These are phyloP conservation scores for Acorus calamus DNA, from an alignment of 106 monocot species.

Conservation along the genomic window DNA sequence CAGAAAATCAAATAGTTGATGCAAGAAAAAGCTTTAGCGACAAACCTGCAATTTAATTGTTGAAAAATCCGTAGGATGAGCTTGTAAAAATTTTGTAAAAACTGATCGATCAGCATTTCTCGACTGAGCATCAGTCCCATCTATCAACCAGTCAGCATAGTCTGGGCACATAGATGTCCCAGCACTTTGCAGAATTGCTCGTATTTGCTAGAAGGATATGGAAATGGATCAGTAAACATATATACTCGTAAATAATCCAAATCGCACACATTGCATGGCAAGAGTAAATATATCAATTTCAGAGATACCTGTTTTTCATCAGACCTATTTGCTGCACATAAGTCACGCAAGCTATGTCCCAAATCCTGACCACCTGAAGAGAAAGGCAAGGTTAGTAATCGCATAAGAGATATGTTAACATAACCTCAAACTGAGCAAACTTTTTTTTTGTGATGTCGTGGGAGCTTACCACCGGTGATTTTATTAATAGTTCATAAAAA, in stretches of 20 bases:
- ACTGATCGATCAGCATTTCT: conserved; percentile 71
- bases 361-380: conserved; percentile 40
- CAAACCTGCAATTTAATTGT: conserved; percentile 87
- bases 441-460: too few species aligned
- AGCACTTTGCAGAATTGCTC: conserved; percentile 66
- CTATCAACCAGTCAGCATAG: conserved; percentile 78
- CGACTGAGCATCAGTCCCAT: conserved; percentile 30
- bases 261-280: too few species aligned
- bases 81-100: conserved; percentile 77
- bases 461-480: too few species aligned
- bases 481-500: too few species aligned
- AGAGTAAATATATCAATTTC: background rate
- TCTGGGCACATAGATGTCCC: conserved; percentile 77
- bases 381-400: too few species aligned
- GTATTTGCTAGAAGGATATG: conserved; percentile 67
- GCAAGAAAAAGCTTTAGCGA: too few species aligned
- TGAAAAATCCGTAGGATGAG: conserved; percentile 70
- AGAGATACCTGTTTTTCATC: conserved; percentile 76
- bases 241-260: too few species aligned
- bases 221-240: background rate
- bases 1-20: too few species aligned
- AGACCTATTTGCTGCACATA: conserved; percentile 87
- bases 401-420: too few species aligned
- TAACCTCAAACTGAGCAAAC: too few species aligned
- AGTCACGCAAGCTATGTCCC: conserved; percentile 71